These are phyloP conservation scores for Macrolepiota albuminosa DNA, from an alignment of 768 basidiomycete species.

Conservation along the genomic window DNA sequence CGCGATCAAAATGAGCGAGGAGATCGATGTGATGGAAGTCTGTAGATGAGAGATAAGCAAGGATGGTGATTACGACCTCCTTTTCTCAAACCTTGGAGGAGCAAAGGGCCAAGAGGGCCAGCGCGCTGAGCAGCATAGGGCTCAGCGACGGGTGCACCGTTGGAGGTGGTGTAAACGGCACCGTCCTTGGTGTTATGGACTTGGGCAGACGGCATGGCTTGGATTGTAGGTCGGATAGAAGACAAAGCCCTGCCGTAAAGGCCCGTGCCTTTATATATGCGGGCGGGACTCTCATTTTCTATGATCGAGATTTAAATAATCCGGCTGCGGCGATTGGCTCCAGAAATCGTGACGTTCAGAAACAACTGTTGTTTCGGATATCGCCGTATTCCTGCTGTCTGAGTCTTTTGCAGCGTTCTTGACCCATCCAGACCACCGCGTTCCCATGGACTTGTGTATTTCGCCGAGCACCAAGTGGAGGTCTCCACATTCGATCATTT, in stretches of 20 bases:
- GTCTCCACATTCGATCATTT: conserved; percentile 4
- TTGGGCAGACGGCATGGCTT: conserved; percentile 33
- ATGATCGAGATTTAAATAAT: conserved; percentile 2
- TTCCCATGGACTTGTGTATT: neutral
- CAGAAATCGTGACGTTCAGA: neutral
- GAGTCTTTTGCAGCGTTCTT: neutral
- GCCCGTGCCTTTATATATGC: neutral
- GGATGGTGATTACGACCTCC: neutral
- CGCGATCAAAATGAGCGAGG: conserved; percentile 89
- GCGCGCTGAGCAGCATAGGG: conserved; percentile 79
- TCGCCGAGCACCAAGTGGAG: neutral
- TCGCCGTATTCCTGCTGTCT: neutral
- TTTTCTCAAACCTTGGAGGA: conserved; percentile 67
- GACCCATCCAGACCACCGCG: neutral
- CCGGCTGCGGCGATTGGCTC: conserved; percentile 2
- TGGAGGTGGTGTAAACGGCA: conserved; percentile 80
- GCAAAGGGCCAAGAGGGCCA: conserved; percentile 73
- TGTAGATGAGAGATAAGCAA: conserved; percentile 19
- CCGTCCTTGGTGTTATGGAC: conserved; percentile 50
- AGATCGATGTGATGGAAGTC: conserved; percentile 89
- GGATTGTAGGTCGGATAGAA: neutral
- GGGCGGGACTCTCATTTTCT: neutral
- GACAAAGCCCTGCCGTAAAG: neutral
- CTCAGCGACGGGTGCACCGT: conserved; percentile 69
- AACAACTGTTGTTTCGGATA: neutral